Base-by-base conservation (phyloP, 345 rosid genomes). In the Reutealis trisperma region DNA sequence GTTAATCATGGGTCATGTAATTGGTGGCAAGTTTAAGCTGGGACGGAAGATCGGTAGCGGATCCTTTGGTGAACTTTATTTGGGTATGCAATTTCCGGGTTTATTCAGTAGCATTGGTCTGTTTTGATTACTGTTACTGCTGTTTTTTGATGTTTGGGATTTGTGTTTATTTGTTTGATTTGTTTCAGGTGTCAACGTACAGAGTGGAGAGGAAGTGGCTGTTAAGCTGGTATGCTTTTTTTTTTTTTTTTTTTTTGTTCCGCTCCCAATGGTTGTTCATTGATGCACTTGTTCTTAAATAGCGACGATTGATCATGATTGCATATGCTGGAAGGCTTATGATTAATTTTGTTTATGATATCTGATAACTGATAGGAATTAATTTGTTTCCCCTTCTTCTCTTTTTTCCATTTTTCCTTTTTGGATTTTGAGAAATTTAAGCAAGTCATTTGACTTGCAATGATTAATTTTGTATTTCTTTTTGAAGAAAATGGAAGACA, bases 31-130 rank as follows among this genome's bases (percentile, higher is more conserved):
- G 77, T 94, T 84, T 81, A 94, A 88, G 94, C 89, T 94, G 44
- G 98, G 98, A 30, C 83, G 97, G 69, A 94, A 94, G 92, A 92
- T 94, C 75, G 98, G 98, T 52, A 90, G 98, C 76, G 98, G 98
- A 81, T 93, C 97, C 5, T 93, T 94, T 65, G 98, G 98, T 62
- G 98, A 94, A 81, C 88, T 95, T 52, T 91, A 86, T 84, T 76
- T 93, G 78, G 98, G 98, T 94, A 85, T 57, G 65, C 45, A 60
- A 19, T 44, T 68, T 74, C 49, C 2, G 41, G 63, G 55, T 34
- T 58, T 62, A 8, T 66, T 42, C 54, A 66, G 66, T 67, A 27
- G 66, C 34, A 58, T 67, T 30, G 18, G 24, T 57, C 13, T 75
- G 25, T 57, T 67, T 55, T 30, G 54, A 24, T 71, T 45, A 24